These are phyloP conservation scores for Stephania cephalantha DNA, from an alignment of 164 flowering plant species.

Conservation along the genomic window DNA sequence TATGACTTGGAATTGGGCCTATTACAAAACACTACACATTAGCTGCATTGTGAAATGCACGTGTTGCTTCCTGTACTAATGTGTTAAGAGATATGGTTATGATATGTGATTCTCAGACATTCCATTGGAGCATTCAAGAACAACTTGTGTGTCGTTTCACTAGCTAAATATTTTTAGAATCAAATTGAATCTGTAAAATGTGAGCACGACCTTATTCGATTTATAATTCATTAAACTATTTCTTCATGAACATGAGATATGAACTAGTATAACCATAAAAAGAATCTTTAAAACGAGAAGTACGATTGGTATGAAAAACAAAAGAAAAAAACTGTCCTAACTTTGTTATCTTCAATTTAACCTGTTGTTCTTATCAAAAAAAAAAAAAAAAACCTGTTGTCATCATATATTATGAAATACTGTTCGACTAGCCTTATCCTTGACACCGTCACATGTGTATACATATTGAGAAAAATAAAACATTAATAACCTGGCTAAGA, in stretches of 20 bases:
- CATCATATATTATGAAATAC: neutral
- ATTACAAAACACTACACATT: neutral
- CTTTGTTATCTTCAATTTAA: neutral
- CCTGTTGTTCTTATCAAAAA: no score
- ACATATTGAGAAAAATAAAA: neutral
- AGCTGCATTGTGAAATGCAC: neutral
- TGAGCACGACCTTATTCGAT: no score
- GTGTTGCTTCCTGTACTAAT: neutral
- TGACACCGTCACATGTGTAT: neutral
- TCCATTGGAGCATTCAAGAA: neutral
- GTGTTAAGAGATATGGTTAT: neutral
- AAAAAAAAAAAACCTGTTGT: no score
- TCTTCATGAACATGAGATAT: neutral
- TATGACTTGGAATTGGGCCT: no score
- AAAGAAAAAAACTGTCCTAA: neutral
- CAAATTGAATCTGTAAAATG: no score
- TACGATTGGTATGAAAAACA: no score
- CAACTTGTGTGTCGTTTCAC: no score
- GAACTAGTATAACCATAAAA: no score
- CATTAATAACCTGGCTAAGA: neutral
- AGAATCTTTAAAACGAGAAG: no score
- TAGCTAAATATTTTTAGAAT: no score
- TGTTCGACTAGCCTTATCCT: neutral
- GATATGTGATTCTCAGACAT: neutral
- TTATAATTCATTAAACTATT: neutral